Evolutionary conservation across 257 asterid species (phyloP), one percentile per base, ranked within the genome.

Genomic region (Plantago ovata): DNA sequence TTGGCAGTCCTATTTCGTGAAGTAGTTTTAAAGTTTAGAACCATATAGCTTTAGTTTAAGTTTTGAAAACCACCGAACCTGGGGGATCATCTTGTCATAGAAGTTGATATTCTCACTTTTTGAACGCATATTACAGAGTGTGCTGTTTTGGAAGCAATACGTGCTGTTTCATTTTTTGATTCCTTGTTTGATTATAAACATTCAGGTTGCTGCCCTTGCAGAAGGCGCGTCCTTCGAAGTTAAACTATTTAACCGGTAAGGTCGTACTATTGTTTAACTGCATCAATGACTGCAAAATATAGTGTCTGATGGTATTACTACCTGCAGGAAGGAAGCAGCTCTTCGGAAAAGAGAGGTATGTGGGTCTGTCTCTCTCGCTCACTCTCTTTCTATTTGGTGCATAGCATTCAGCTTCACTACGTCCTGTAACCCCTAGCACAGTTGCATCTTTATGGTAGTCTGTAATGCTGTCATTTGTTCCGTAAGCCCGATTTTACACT

Each of bases 221-320:
- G 95, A 92, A 61, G 98, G 96, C 54, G 92, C 81, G 56, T 82
- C 96, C 23, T 63, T 88, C 61, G 98, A 92, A 79, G 84, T 94
- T 67, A 92, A 95, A 69, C 86, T 88, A 42, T 69, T 92, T 78
- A 85, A 83, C 93, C 83, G 92, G 98, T 72, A 79, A 79, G 73
- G 61, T 45, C 65, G 38, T 51, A 41, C 60, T 63, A 42, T 43
- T 52, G 19, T 46, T 56, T 53, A 58, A 60, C 33, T 45, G 60
- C 6, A 45, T 33, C 39, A 11, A 43, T 38, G 42, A 43, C 53
- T 61, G 53, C n/a, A 49, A 14, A 23, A 38, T 56, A 63, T 61
- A 44, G 74, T 53, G 22, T 15, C 19, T 66, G 40, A 58, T 60
- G 43, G 55, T 65, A 40, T 60, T 45, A 19, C 56, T 72, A 38